Conservation (phyloP, 768 basidiomycete genomes). For the Trametes maxima region DNA sequence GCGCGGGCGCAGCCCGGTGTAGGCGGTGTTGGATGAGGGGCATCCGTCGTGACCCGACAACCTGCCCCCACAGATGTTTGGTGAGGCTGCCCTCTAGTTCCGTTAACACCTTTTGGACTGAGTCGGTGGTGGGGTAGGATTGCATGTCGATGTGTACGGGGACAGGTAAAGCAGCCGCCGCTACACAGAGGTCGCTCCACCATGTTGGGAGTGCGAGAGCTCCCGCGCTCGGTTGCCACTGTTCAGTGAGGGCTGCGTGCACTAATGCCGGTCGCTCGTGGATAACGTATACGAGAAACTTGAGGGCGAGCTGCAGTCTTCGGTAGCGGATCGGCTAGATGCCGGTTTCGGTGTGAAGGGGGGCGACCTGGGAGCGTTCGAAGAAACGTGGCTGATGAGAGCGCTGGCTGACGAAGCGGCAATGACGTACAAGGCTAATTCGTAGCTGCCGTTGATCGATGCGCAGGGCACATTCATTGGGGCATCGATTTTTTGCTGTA, state of each 20-base stretch:
- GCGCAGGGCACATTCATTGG: too few relatives aligned
- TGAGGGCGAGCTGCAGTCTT: not conserved
- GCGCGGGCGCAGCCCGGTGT: too few relatives aligned
- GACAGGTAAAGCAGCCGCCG: not conserved
- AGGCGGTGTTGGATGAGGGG: not conserved
- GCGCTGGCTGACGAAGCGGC: too few relatives aligned
- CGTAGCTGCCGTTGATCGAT: too few relatives aligned
- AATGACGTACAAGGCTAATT: too few relatives aligned
- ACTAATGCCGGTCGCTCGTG: not conserved
- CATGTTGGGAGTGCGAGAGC: not conserved
- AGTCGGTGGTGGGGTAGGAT: not conserved
- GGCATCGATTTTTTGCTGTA: too few relatives aligned
- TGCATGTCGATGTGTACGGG: not conserved
- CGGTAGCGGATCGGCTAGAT: not conserved
- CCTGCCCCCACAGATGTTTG: not conserved
- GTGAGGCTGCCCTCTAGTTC: not conserved
- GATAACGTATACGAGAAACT: not conserved
- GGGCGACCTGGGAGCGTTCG: not conserved
- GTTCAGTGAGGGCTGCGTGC: not conserved
- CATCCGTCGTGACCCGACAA: not conserved
- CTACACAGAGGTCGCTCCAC: not conserved
- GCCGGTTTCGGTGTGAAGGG: not conserved
- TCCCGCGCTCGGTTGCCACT: not conserved
- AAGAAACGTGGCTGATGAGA: too few relatives aligned
- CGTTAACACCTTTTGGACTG: not conserved